Base-by-base conservation (phyloP, 1,139 yeast genomes). In the Taphrina flavorubra region DNA sequence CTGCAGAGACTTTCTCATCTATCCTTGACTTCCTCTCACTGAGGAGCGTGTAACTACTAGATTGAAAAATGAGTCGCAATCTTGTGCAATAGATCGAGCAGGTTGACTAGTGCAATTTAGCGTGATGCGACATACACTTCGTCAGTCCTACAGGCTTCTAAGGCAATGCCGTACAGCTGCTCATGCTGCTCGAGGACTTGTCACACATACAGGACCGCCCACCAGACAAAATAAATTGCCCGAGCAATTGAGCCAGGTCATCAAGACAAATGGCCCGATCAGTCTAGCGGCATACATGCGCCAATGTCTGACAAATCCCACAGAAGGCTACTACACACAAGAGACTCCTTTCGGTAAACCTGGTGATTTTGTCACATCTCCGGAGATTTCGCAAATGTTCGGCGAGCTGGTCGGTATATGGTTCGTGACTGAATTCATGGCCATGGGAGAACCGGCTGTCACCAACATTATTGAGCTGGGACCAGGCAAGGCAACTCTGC, bases 381-480 rank as follows among this genome's bases (percentile, higher is more conserved):
- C 97, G 0, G 97, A 90, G 78, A 89, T 90, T 64, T 88, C 95
- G 3, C 91, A 90, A 60, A 88, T 90, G 79, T 90, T 90, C 80
- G 97, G 97, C 11, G 97, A 90, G 76, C 85, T 90, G 81, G 83
- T 90, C 68, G 96, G 96, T 0, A 80, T 90, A 10, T 90, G 96
- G 92, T 67, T 79, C 11, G 70, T 79, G 39, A 76, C 81, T 1
- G 82, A 84, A 36, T 89, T 92, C 90, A 74, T 84, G 65, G 78
- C 80, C 2, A 92, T 88, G 74, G 81, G 82, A 1, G 78, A 77
- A 53, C 90, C 92, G 0, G 44, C 72, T 1, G 72, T 75, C 8
- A 78, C 87, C 42, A 80, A 88, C 68, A 74, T 90, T n/a, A 81
- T 90, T n/a, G 97, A 90, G 76, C 86, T 90, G 76, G 97, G 97